A percentile compares a stretch with the other conserved stretches of the same genome.
Evolutionary conservation across 805 yeast genomes (phyloP).

Genomic region (Brettanomyces naardenensis): DNA sequence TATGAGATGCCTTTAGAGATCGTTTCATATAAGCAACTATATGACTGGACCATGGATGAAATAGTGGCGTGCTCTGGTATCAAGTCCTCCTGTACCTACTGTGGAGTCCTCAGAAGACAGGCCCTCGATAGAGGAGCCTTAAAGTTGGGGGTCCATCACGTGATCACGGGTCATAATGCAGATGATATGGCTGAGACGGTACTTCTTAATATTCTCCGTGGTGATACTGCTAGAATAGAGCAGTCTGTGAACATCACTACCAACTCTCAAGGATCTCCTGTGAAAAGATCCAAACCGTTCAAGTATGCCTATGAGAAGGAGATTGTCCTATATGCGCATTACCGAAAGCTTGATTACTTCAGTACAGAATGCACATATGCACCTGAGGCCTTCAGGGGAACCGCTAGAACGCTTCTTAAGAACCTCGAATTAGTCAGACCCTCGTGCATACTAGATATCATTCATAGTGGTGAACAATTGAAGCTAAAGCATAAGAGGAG

Average conservation of each 20-base stretch:
- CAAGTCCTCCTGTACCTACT: conserved; percentile 91
- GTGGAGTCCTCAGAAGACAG: conserved; percentile 95
- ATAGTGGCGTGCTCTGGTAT: conserved; percentile 92
- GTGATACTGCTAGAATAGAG: conserved; percentile 92
- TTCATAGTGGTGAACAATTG: conserved; percentile 86
- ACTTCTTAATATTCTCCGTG: conserved; percentile 86
- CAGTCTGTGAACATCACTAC: conserved; percentile 84
- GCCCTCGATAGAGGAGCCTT: conserved; percentile 95
- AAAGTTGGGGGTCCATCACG: conserved; percentile 75
- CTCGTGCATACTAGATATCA: conserved; percentile 87
- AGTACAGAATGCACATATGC: conserved; percentile 98
- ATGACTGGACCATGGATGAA: conserved; percentile 98
- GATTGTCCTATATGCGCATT: conserved; percentile 94
- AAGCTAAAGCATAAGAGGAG: conserved; percentile 51
- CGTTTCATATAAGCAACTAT: conserved; percentile 77
- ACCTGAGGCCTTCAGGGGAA: conserved; percentile 97
- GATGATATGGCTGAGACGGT: conserved; percentile 99
- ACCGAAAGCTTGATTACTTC: conserved; percentile 88
- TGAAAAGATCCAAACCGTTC: conserved; percentile 91
- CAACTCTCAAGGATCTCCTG: conserved; percentile 74
- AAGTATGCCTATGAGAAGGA: conserved; percentile 96
- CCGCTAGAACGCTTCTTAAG: conserved; percentile 88
- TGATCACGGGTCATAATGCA: conserved; percentile 97
- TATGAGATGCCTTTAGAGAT: conserved; percentile 33
- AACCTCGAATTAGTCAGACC: conserved; percentile 87